Conservation (phyloP, 2,329 filamentous ascomycete genomes). For the Zymoseptoria crescenta region DNA sequence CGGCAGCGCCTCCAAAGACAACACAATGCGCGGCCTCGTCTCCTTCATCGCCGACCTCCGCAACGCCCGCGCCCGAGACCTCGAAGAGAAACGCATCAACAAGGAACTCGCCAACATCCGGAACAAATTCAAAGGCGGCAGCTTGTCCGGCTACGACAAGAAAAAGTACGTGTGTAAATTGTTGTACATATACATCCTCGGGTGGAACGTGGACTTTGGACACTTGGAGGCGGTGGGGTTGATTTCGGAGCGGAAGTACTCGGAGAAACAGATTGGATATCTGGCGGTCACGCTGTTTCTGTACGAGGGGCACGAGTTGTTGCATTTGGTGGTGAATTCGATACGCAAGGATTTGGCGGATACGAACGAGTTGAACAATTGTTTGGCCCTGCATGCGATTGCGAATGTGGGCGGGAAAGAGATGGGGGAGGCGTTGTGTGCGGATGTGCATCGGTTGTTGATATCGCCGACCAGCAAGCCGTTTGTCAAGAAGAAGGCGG, state of each 20-base stretch:
- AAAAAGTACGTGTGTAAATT: slow-evolving; percentile 99
- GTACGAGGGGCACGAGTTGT: slow-evolving; percentile 90
- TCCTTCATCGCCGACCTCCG: slow-evolving; percentile 97
- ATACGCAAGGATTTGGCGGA: slow-evolving; percentile 93
- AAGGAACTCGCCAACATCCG: slow-evolving; percentile 98
- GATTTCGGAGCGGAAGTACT: slow-evolving; percentile 94
- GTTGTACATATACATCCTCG: slow-evolving; percentile 96
- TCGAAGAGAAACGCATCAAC: slow-evolving; percentile 99
- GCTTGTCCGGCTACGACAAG: slow-evolving; percentile 91
- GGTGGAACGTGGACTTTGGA: slow-evolving; percentile 98
- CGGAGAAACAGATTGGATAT: slow-evolving; percentile 98
- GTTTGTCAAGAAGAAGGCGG: slow-evolving; percentile 99
- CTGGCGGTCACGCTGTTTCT: slow-evolving; percentile 94
- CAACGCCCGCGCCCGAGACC: slow-evolving; percentile 86
- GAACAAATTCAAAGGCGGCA: slow-evolving; percentile 88
- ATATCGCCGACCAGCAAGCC: slow-evolving; percentile 93
- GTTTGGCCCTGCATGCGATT: slow-evolving; percentile 90
- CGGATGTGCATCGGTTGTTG: slow-evolving; percentile 83
- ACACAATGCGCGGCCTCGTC: slow-evolving; percentile 59
- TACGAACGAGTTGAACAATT: slow-evolving; percentile 96
- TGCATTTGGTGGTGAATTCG: slow-evolving; percentile 96
- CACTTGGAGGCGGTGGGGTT: slow-evolving; percentile 97
- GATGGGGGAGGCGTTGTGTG: slow-evolving; percentile 89
- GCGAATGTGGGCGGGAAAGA: slow-evolving; percentile 94
- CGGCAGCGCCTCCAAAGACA: slow-evolving; percentile 27